Conservation (phyloP, 192 early-diverging fungal genomes). For the Funneliformis mosseae region DNA sequence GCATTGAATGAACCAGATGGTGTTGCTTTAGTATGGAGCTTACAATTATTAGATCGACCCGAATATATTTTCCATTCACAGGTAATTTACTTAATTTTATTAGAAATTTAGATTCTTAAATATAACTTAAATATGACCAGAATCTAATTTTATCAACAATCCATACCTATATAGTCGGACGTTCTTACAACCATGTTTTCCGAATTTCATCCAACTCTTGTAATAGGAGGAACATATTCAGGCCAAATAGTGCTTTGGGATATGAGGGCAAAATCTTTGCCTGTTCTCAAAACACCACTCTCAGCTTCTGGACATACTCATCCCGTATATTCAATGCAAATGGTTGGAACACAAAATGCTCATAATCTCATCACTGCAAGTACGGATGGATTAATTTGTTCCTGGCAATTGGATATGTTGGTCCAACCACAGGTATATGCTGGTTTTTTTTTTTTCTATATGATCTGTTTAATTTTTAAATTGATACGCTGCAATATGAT, state of each 20-base stretch:
- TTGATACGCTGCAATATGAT: neutral
- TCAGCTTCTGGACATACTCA: slow-evolving; percentile 95
- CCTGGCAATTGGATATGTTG: slow-evolving; percentile 99
- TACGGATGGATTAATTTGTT: slow-evolving; percentile 95
- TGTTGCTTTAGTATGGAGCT: slow-evolving; percentile 93
- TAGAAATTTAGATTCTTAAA: too few relatives aligned
- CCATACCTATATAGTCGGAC: slow-evolving; percentile 67
- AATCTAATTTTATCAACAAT: too few relatives aligned
- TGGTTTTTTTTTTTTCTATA: neutral
- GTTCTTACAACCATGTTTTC: slow-evolving; percentile 88
- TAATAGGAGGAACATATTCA: slow-evolving; percentile 96
- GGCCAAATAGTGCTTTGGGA: slow-evolving; percentile 99
- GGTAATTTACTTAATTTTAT: too few relatives aligned
- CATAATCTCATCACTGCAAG: slow-evolving; percentile 90
- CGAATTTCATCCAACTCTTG: slow-evolving; percentile 87
- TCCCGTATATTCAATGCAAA: slow-evolving; percentile 86
- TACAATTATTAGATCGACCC: slow-evolving; percentile 82
- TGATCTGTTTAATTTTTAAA: neutral
- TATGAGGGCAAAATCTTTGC: slow-evolving; percentile 84
- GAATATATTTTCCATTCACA: slow-evolving; percentile 95
- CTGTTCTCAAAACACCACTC: slow-evolving; percentile 92
- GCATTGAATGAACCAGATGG: slow-evolving; percentile 92
- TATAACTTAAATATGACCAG: too few relatives aligned
- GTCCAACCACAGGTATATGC: slow-evolving; percentile 79
- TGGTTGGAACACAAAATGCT: slow-evolving; percentile 95